Evolutionary conservation across 2,329 filamentous ascomycete genomes (phyloP).

Genomic region (Ceratocystis ficicola): DNA sequence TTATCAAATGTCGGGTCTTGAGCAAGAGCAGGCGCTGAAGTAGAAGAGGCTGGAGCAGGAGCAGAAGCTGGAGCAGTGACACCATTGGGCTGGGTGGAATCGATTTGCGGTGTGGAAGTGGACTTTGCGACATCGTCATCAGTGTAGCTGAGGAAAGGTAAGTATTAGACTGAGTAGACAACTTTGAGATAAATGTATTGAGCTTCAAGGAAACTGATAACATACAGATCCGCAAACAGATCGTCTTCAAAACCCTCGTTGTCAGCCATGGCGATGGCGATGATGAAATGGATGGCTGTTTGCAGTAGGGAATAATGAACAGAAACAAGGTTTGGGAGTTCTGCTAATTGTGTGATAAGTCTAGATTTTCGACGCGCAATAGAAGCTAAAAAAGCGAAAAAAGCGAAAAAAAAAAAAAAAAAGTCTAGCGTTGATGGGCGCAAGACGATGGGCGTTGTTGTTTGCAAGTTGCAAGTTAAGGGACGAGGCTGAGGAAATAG

Average conservation of each 20-base stretch:
- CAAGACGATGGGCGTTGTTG: not conserved
- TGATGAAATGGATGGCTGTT: not conserved
- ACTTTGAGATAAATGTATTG: not conserved
- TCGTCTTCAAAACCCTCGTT: slow-evolving; percentile 78
- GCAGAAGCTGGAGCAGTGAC: not conserved
- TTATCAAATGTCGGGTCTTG: slow-evolving; percentile 23
- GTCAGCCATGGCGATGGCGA: slow-evolving; percentile 51
- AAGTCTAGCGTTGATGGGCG: not conserved
- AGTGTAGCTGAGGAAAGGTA: slow-evolving; percentile 20
- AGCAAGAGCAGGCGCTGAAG: not conserved
- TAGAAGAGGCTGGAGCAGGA: not conserved
- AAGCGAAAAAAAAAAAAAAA: too few relatives aligned
- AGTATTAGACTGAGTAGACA: not conserved
- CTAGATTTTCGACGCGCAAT: too few relatives aligned
- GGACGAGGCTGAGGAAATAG: not conserved
- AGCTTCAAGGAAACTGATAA: not conserved
- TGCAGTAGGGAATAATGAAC: not conserved
- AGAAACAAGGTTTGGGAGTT: not conserved
- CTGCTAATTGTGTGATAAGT: too few relatives aligned
- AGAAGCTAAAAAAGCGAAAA: too few relatives aligned
- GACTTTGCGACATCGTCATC: slow-evolving; percentile 23
- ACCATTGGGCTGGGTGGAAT: not conserved
- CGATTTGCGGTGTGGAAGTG: slow-evolving; percentile 23
- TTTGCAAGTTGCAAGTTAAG: not conserved
- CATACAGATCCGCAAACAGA: slow-evolving; percentile 90